A percentile compares a stretch with the other conserved stretches of the same genome.
phyloP scores from a whole-genome alignment of 169 alveolate species.

The Cryptosporidium sp. region DNA sequence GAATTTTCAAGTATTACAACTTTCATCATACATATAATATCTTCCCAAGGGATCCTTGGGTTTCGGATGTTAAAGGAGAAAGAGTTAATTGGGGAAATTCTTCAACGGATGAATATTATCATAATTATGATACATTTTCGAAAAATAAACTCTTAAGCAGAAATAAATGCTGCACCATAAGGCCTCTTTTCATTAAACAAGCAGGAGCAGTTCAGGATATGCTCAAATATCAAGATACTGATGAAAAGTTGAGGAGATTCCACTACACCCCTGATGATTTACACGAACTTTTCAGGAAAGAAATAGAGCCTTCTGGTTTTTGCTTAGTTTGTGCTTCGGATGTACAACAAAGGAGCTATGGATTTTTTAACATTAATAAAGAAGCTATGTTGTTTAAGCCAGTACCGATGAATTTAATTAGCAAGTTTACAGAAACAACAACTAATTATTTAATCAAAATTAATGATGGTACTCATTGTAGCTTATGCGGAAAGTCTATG shows the following conservation, averaged over 20 bases:
- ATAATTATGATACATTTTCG: conserved; percentile 19
- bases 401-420: conserved; percentile 3
- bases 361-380: conserved; percentile 27
- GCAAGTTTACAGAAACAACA: conserved; percentile 52
- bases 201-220: conserved; percentile 64
- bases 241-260: conserved; percentile 35
- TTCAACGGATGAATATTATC: conserved; percentile 49
- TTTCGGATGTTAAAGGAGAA: conserved; percentile 48
- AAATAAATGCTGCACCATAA: conserved; percentile 26
- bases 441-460: conserved; percentile 18
- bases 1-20: conserved; percentile 32
- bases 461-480: conserved; percentile 52
- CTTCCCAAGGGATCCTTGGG: conserved; percentile 73
- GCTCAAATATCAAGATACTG: conserved; percentile 53
- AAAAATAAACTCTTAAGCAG: conserved; percentile 2
- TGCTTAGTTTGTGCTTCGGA: conserved; percentile 59
- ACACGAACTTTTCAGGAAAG: conserved; percentile 23
- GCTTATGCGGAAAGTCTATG: conserved; percentile 62
- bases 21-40: conserved; percentile 69
- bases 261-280: conserved; percentile 55
- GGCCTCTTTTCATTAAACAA: conserved; percentile 57
- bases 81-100: conserved; percentile 68
- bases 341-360: conserved; percentile 39
- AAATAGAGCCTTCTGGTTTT: conserved; percentile 47
- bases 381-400: neutral